These are phyloP conservation scores for Podila verticillata DNA, from an alignment of 192 early-diverging fungal genomes.

Conservation along the genomic window DNA sequence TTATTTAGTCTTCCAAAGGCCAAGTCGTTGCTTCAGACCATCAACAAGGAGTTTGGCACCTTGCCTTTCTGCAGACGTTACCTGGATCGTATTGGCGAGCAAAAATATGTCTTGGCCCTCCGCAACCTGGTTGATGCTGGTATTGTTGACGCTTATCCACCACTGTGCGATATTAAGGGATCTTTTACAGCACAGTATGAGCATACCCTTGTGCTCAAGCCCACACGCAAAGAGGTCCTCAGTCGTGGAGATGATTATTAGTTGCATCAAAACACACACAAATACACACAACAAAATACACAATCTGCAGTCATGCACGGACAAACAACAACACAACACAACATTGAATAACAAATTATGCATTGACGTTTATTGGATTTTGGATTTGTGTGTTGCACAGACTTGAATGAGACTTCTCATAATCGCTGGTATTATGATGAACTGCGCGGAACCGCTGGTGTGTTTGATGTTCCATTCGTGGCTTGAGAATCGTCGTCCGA, in stretches of 20 bases:
- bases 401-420: no score
- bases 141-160: conserved; percentile 88
- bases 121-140: conserved; percentile 87
- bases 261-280: background rate
- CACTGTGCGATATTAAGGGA: conserved; percentile 85
- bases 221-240: conserved; percentile 85
- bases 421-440: no score
- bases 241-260: conserved; percentile 58
- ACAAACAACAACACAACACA: no score
- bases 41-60: conserved; percentile 93
- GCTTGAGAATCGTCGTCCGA: no score
- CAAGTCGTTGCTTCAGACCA: conserved; percentile 78
- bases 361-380: no score
- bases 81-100: conserved; percentile 93
- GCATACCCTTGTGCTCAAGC: conserved; percentile 92
- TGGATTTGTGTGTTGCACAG: no score
- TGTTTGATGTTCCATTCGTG: no score
- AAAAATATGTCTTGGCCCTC: conserved; percentile 87
- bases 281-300: no score
- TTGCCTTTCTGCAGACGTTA: conserved; percentile 96
- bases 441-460: no score
- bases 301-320: no score
- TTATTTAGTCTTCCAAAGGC: conserved; percentile 69
- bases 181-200: conserved; percentile 97
- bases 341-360: no score